These are phyloP conservation scores for Conringia planisiliqua DNA, from an alignment of 345 rosid genomes.

Conservation along the genomic window DNA sequence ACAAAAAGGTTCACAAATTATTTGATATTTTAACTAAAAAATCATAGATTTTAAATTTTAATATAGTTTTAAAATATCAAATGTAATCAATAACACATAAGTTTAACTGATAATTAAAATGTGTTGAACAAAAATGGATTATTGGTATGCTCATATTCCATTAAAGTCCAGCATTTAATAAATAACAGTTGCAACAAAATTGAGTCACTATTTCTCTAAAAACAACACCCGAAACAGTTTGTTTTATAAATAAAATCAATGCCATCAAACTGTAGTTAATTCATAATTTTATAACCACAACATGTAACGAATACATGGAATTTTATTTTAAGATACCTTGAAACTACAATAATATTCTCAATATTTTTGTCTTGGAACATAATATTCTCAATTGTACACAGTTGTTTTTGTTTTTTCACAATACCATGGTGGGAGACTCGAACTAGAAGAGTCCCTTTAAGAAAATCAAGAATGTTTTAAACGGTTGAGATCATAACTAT, in stretches of 20 bases:
- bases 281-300: no score
- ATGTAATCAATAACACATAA: background rate
- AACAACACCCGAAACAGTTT: background rate
- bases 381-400: background rate
- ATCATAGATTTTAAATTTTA: no score
- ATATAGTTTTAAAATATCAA: background rate
- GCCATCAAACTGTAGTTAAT: background rate
- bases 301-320: background rate
- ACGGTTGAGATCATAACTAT: conserved; percentile 10
- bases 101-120: background rate
- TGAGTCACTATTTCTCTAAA: background rate
- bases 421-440: conserved; percentile 1
- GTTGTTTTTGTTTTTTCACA: background rate
- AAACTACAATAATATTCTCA: background rate
- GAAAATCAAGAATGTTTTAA: conserved; percentile 2
- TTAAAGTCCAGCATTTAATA: background rate
- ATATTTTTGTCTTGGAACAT: no score
- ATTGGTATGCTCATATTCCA: background rate
- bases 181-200: background rate
- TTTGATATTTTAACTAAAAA: background rate
- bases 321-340: background rate
- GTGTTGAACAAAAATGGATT: background rate
- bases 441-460: background rate
- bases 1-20: background rate
- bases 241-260: background rate